phyloP scores from a whole-genome alignment of 257 asterid genomes.

The Coffea canephora region DNA sequence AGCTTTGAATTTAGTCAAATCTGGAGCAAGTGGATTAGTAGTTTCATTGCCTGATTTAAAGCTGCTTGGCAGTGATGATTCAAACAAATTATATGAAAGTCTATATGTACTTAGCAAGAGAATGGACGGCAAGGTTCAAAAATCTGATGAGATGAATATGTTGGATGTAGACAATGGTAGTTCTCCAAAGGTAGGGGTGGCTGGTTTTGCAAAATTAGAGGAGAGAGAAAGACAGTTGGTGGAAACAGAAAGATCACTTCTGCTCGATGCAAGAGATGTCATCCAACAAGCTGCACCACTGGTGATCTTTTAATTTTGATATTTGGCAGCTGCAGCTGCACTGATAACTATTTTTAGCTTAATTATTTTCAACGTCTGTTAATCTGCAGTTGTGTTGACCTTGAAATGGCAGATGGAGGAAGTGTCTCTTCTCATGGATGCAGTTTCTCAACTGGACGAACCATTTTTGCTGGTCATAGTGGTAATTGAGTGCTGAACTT shows the following conservation, averaged over 20 bases:
- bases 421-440: conserved; percentile 93
- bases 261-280: conserved; percentile 63
- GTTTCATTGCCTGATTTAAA: conserved; percentile 60
- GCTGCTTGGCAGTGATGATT: conserved; percentile 40
- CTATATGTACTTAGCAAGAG: conserved; percentile 30
- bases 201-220: conserved; percentile 56
- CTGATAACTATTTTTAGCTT: conserved; percentile 24
- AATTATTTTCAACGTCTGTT: conserved; percentile 28
- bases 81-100: conserved; percentile 39
- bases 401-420: conserved; percentile 90
- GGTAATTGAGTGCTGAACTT: conserved; percentile 99
- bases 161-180: conserved; percentile 52
- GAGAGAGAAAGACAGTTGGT: conserved; percentile 63
- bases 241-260: conserved; percentile 57
- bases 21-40: conserved; percentile 84
- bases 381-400: conserved; percentile 28
- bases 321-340: conserved; percentile 52
- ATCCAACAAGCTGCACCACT: conserved; percentile 80
- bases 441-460: conserved; percentile 93
- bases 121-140: conserved; percentile 36
- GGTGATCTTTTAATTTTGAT: conserved; percentile 78
- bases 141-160: conserved; percentile 22
- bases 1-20: conserved; percentile 41
- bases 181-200: conserved; percentile 47
- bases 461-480: conserved; percentile 99